phyloP scores from a whole-genome alignment of 192 early-diverging fungal genomes.

The Linnemannia elongata region DNA sequence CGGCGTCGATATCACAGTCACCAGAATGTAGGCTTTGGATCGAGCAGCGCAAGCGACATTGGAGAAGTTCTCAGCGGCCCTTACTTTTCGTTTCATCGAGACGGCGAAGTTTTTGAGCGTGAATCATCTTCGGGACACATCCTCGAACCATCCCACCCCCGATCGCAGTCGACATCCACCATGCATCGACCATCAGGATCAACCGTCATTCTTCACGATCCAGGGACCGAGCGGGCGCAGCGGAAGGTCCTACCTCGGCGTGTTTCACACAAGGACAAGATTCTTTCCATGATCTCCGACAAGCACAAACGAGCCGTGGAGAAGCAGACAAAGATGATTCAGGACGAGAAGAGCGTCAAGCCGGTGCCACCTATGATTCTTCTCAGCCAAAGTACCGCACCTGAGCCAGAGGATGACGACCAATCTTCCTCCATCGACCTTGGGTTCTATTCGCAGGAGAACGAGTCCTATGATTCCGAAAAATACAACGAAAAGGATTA shows the following conservation, averaged over 20 bases:
- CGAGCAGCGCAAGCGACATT: not conserved
- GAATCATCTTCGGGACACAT: not conserved
- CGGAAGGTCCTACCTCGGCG: conserved; percentile 32
- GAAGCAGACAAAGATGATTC: conserved; percentile 30
- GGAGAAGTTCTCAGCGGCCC: conserved; percentile 28
- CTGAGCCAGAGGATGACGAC: conserved; percentile 11
- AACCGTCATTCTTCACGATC: conserved; percentile 45
- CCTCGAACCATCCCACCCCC: conserved; percentile 5
- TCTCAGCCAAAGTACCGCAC: conserved; percentile 47
- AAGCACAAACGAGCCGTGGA: conserved; percentile 43
- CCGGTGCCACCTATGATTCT: conserved; percentile 53
- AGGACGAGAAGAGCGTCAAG: conserved; percentile 30
- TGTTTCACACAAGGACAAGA: conserved; percentile 46
- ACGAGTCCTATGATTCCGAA: not conserved
- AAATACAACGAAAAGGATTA: conserved; percentile 13
- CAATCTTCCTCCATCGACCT: not conserved
- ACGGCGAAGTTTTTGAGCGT: conserved; percentile 42
- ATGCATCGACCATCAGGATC: conserved; percentile 38
- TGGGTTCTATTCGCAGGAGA: not conserved
- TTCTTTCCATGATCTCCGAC: conserved; percentile 51
- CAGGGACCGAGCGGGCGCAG: conserved; percentile 36
- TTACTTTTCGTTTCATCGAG: conserved; percentile 44
- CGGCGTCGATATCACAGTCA: conserved; percentile 31
- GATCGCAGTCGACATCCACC: conserved; percentile 10
- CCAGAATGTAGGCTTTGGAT: conserved; percentile 4